These are phyloP conservation scores for Symbiodinium natans DNA, from an alignment of 73 alveolate species.

Conservation along the genomic window DNA sequence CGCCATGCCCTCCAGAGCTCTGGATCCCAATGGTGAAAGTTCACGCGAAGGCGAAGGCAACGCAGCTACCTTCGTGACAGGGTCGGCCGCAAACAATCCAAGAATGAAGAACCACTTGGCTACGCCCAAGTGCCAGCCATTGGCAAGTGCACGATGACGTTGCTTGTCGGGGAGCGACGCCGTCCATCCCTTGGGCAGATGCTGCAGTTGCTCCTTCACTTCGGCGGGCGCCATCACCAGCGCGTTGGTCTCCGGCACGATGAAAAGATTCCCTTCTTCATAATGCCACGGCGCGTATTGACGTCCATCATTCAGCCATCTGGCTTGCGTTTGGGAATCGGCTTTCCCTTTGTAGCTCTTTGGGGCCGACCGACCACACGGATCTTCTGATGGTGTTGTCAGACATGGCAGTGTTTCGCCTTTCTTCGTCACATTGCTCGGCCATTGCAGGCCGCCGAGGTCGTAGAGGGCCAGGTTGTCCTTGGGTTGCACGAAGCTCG, in stretches of 20 bases:
- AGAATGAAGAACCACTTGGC: neutral
- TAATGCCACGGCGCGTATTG: neutral
- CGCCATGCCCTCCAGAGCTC: neutral
- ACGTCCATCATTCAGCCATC: neutral
- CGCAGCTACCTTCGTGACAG: neutral
- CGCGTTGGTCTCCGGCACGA: neutral
- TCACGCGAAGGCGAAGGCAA: neutral
- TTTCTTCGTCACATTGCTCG: neutral
- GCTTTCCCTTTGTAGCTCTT: neutral
- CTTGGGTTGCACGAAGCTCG: neutral
- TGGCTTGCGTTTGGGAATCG: neutral
- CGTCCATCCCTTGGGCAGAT: neutral
- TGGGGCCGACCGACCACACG: neutral
- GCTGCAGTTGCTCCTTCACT: neutral
- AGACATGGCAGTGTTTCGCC: neutral
- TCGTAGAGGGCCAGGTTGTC: neutral
- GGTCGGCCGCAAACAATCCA: neutral
- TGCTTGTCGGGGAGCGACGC: neutral
- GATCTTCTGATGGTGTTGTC: conserved; percentile 7
- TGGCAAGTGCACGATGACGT: neutral
- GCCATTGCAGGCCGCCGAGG: neutral
- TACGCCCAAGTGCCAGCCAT: neutral
- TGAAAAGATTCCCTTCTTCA: neutral
- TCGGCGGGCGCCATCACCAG: neutral
- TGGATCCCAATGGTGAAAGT: neutral